Percentiles rank a stretch among this genome's conserved stretches.
These are phyloP conservation scores for Linderniella brevidens DNA, from an alignment of 257 asterid species.

Conservation along the genomic window DNA sequence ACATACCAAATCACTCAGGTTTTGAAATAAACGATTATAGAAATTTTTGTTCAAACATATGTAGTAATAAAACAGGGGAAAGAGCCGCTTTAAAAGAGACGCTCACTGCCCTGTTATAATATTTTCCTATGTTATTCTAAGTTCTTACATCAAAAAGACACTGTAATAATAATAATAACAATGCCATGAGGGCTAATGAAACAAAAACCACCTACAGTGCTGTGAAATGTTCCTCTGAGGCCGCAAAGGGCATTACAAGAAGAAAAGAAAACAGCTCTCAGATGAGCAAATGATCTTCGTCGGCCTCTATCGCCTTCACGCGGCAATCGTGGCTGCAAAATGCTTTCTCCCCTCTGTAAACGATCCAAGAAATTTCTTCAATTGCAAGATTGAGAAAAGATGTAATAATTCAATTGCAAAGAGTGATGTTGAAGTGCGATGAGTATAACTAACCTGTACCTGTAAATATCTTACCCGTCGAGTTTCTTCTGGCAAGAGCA, in stretches of 20 bases:
- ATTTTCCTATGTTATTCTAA: no score
- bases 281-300: slow-evolving; percentile 42
- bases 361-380: background rate
- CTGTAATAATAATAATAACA: no score
- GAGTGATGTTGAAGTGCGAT: no score
- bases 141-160: no score
- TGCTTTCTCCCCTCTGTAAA: slow-evolving; percentile 5
- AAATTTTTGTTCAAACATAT: background rate
- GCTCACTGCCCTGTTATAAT: slow-evolving; percentile 1
- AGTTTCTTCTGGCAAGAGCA: slow-evolving; percentile 3
- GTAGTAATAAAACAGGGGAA: slow-evolving; percentile 19
- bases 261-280: slow-evolving; percentile 13
- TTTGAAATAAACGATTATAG: no score
- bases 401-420: background rate
- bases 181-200: slow-evolving; percentile 3
- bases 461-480: slow-evolving; percentile 8
- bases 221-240: slow-evolving; percentile 35
- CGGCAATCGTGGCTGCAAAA: slow-evolving; percentile 83
- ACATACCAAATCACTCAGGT: no score
- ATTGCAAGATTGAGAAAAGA: background rate
- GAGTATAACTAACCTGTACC: slow-evolving; percentile 8
- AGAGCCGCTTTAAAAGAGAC: slow-evolving; percentile 41
- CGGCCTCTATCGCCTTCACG: slow-evolving; percentile 46
- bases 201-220: background rate
- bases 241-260: slow-evolving; percentile 34